Base-by-base conservation (phyloP, 1,284 basidiomycete genomes). In the Ceratobasidium theobromae region DNA sequence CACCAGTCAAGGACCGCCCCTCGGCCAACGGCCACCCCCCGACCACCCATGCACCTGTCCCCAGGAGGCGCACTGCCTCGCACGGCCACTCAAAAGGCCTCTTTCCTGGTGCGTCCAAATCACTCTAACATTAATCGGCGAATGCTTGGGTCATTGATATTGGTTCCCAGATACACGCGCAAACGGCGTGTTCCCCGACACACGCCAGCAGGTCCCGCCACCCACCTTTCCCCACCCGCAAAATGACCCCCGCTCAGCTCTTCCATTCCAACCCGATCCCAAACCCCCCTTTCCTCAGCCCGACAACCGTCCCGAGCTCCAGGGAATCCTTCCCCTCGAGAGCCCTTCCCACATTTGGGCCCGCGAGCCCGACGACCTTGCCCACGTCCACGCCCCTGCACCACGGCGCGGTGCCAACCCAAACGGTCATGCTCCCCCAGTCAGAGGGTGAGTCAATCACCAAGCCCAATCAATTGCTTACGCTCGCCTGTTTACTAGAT, bases 111-210 rank as follows among this genome's bases (percentile, higher is more conserved):
- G 35, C 35, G 16, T 16, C 35, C 35, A 16, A 16, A 8, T 16
- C 8, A 16, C 16, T 16, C 35, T 38, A 38, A 8, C 35, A 38
- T 38, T 16, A 16, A 8, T 8, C 35, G 8, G 9, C 8, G 8
- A 38, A 38, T 38, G 8, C 16, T 38, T 38, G 35, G 8, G 9
- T 16, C 16, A 38, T 8, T 16, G 16, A 8, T 16, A 8, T 16
- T 16, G 9, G 9, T 45, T 9, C 5, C 9, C 55, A 8, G 55
- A 58, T 3, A 23, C 55, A 64, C 58, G 58, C 48, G 48, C 58
- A 49, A 64, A 64, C 58, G 58, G 58, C 58, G 58, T 64, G 58
- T 64, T 64, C 27, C n/a, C 58, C 38, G 53, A 57, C 27, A 14
- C 25, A 9, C 23, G 40, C 40, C 9, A 45, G 18, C 9, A 8